Percentiles rank a stretch among this genome's conserved stretches.
These are phyloP conservation scores for Lipomyces sp. DNA, from an alignment of 805 yeast species.

Conservation along the genomic window DNA sequence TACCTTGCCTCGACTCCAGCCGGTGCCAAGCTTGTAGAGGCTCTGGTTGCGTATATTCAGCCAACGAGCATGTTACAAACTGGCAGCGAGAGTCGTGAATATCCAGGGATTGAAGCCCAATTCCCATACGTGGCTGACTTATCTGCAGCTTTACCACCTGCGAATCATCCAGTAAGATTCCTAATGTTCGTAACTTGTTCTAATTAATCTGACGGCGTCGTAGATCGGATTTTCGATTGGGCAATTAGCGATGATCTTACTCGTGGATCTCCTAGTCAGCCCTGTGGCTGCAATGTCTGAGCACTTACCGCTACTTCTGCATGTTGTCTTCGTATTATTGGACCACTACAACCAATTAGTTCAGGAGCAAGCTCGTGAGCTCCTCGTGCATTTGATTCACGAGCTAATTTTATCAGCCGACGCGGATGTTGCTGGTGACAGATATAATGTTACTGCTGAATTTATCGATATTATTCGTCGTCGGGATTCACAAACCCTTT, in stretches of 20 bases:
- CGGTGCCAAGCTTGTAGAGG: constrained; percentile 61
- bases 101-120: constrained; percentile 45
- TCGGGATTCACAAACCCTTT: constrained; percentile 58
- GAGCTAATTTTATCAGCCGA: constrained; percentile 60
- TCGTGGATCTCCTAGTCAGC: constrained; percentile 76
- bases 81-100: constrained; percentile 44
- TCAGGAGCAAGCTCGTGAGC: constrained; percentile 79
- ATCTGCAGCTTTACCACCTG: constrained; percentile 57
- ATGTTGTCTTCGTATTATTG: constrained; percentile 74
- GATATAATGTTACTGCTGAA: constrained; percentile 49
- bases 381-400: constrained; percentile 73
- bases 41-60: constrained; percentile 69
- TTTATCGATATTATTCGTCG: constrained; percentile 63
- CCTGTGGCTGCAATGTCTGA: constrained; percentile 66
- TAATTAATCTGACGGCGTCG: background rate
- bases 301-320: constrained; percentile 73
- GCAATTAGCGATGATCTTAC: constrained; percentile 80
- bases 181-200: background rate
- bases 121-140: constrained; percentile 82
- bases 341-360: constrained; percentile 88
- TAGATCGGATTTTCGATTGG: constrained; percentile 76
- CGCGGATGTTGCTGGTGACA: constrained; percentile 43
- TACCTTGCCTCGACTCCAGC: constrained; percentile 61
- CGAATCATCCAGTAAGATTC: constrained; percentile 56
- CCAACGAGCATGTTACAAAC: constrained; percentile 92